These are phyloP conservation scores for Apophysomyces trapeziformis DNA, from an alignment of 371 early-diverging fungal species.

Conservation along the genomic window DNA sequence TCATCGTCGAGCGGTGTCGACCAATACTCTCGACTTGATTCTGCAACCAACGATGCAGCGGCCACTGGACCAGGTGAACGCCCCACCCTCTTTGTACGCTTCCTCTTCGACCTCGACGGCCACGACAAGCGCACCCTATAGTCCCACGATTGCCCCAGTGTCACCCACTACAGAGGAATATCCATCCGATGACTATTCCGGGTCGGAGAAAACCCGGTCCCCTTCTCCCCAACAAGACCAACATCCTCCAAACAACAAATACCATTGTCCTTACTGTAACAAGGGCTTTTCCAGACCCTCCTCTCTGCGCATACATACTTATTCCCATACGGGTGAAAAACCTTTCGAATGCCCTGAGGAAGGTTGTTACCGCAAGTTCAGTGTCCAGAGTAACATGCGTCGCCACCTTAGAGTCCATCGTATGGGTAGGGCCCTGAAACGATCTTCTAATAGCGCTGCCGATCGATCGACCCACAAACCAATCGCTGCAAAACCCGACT, in stretches of 20 bases:
- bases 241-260: constrained; percentile 41
- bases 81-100: constrained; percentile 20
- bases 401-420: constrained; percentile 58
- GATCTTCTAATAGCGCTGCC: constrained; percentile 14
- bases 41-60: constrained; percentile 31
- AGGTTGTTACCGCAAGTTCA: constrained; percentile 62
- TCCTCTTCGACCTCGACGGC: constrained; percentile 36
- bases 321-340: constrained; percentile 70
- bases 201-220: constrained; percentile 3
- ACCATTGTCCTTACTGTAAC: constrained; percentile 65
- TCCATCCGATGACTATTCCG: constrained; percentile 8
- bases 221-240: constrained; percentile 10
- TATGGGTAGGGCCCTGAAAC: constrained; percentile 24
- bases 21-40: constrained; percentile 44
- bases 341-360: constrained; percentile 58
- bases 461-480: constrained; percentile 16
- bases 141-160: constrained; percentile 21
- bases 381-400: constrained; percentile 66
- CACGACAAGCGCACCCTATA: constrained; percentile 26
- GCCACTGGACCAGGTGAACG: constrained; percentile 14
- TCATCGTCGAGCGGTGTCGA: constrained; percentile 50
- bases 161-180: constrained; percentile 16
- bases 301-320: constrained; percentile 59
- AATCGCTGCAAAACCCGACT: constrained; percentile 18
- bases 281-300: constrained; percentile 66